phyloP scores from a whole-genome alignment of 257 asterid genomes.

The Przewalskia tangutica region DNA sequence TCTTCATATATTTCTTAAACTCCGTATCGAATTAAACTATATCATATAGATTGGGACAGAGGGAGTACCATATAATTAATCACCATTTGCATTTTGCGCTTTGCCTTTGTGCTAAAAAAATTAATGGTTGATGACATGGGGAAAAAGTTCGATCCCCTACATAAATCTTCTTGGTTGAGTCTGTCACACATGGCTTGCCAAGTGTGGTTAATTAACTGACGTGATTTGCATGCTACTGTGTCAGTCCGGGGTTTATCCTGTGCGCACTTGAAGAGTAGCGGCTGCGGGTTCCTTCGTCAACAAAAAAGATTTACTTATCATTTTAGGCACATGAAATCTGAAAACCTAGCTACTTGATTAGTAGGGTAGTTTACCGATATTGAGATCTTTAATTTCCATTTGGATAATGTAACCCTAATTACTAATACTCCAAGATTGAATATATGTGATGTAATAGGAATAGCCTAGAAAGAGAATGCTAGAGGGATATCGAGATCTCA shows the following conservation, averaged over 20 bases:
- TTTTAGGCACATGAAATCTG: background rate
- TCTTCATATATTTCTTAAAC: no score
- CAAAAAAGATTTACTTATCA: background rate
- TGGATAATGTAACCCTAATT: background rate
- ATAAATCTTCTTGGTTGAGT: no score
- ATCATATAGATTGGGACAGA: no score
- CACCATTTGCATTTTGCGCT: background rate
- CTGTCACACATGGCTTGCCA: no score
- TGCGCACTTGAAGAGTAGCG: no score
- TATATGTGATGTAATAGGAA: background rate
- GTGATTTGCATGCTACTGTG: no score
- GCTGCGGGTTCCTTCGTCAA: background rate
- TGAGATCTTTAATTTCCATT: background rate
- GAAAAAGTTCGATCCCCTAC: no score
- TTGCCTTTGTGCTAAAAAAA: constrained; percentile 16
- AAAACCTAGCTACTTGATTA: background rate
- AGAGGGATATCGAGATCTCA: background rate
- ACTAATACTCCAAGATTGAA: background rate
- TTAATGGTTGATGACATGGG: constrained; percentile 21
- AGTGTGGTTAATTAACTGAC: constrained; percentile 19
- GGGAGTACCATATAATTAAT: constrained; percentile 7
- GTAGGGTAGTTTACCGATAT: background rate
- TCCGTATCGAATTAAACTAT: no score
- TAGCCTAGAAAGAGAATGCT: constrained; percentile 1
- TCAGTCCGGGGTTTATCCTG: no score